Base-by-base conservation (phyloP, 2,329 filamentous ascomycete species). In the Sporothrix brunneoviolacea region DNA sequence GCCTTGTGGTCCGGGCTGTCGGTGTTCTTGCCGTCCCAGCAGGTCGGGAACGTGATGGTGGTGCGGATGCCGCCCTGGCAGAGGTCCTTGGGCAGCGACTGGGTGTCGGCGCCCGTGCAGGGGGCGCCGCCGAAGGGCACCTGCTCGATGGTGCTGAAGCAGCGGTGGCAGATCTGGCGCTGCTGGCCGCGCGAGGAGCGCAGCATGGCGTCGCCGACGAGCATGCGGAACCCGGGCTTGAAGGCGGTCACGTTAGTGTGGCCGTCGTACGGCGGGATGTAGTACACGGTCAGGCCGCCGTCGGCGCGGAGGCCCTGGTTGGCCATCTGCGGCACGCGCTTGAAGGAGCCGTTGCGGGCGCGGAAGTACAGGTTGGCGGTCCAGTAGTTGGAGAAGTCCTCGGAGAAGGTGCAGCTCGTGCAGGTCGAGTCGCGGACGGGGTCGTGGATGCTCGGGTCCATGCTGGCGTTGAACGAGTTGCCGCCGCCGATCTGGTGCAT, bases 1-100 rank as follows among this genome's bases (percentile, higher is more conserved):
- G n/a, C n/a, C n/a, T n/a, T n/a, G 58, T 73, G 70, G 56, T 72
- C 68, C 2, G 69, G 68, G 27, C 62, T 67, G 57, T 73, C 70
- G 15, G 70, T 62, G 54, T 70, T 70, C 53, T 63, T 63, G 41
- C 70, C 70, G 50, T 72, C 68, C 69, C 70, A 72, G 62, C 70
- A 73, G n/a, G n/a, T n/a, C n/a, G n/a, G n/a, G n/a, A n/a, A n/a
- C n/a, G n/a, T n/a, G n/a, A n/a, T n/a, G n/a, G n/a, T n/a, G n/a
- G n/a, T n/a, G n/a, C n/a, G n/a, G n/a, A n/a, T n/a, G n/a, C n/a
- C n/a, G n/a, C n/a, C n/a, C n/a, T n/a, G n/a, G n/a, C n/a, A n/a
- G n/a, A n/a, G n/a, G n/a, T n/a, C n/a, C n/a, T n/a, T 62, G 3
- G 69, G 69, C 54, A 72, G 67, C 22, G 65, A 57, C n/a, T 65